These are phyloP conservation scores for Poterioochromonas sp. DNA, from an alignment of 352 stramenopile genomes.

Conservation along the genomic window DNA sequence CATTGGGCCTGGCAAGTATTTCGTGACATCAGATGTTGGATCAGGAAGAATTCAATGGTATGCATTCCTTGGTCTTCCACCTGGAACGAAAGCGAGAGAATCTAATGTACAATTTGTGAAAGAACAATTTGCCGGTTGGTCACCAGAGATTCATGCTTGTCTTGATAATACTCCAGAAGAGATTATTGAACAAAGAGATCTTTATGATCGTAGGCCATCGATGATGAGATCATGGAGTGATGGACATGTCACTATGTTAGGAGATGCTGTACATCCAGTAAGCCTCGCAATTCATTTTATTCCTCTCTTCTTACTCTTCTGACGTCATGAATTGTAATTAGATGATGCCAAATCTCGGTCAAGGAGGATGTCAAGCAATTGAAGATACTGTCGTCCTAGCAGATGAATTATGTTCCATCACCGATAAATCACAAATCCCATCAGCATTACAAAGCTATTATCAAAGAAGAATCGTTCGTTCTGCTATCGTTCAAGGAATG, in stretches of 20 bases:
- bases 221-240: conserved; percentile 58
- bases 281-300: background rate
- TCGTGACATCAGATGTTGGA: conserved; percentile 69
- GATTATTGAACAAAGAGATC: conserved; percentile 63
- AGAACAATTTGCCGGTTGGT: conserved; percentile 54
- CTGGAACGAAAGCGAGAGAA: conserved; percentile 45
- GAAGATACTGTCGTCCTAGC: conserved; percentile 67
- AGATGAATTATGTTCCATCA: conserved; percentile 51
- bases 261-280: conserved; percentile 56
- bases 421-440: conserved; percentile 48
- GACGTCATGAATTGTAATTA: background rate
- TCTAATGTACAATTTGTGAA: conserved; percentile 38
- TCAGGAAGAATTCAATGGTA: conserved; percentile 71
- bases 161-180: conserved; percentile 59
- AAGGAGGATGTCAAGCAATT: conserved; percentile 66
- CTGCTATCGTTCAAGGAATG: conserved; percentile 60
- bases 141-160: conserved; percentile 59
- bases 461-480: conserved; percentile 57
- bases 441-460: conserved; percentile 60
- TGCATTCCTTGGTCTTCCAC: conserved; percentile 63
- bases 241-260: conserved; percentile 63
- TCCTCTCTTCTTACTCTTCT: background rate
- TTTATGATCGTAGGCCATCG: conserved; percentile 62
- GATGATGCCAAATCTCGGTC: conserved; percentile 66
- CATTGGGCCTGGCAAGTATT: conserved; percentile 67